Evolutionary conservation across 805 yeast genomes (phyloP).

Genomic region (Candida coquimbonensis): DNA sequence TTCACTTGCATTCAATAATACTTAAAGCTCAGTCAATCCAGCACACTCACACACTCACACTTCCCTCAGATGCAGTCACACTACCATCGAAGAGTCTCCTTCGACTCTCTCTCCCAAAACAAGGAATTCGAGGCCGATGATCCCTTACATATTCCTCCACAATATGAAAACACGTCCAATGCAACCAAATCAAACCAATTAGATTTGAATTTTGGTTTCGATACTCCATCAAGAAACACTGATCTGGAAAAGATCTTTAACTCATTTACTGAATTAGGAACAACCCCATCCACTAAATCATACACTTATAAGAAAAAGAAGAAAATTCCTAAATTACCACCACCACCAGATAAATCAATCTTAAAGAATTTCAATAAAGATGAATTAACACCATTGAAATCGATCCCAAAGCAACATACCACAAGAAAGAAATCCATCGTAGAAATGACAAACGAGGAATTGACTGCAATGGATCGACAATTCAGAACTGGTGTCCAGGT

Average conservation of each 20-base stretch:
- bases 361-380: constrained; percentile 7
- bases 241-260: constrained; percentile 15
- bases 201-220: constrained; percentile 21
- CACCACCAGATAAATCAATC: constrained; percentile 20
- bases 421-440: constrained; percentile 20
- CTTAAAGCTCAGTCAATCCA: too few species aligned
- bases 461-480: constrained; percentile 21
- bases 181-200: constrained; percentile 1
- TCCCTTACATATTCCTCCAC: constrained; percentile 22
- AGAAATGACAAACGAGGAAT: constrained; percentile 20
- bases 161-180: constrained; percentile 8
- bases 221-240: constrained; percentile 5
- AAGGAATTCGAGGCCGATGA: constrained; percentile 13
- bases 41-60: background rate
- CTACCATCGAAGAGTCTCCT: constrained; percentile 20
- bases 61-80: constrained; percentile 6
- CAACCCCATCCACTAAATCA: background rate
- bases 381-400: too few species aligned
- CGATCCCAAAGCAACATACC: too few species aligned
- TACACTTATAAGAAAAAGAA: constrained; percentile 4
- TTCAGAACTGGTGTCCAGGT: constrained; percentile 16
- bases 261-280: constrained; percentile 12
- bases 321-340: constrained; percentile 20
- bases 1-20: too few species aligned
- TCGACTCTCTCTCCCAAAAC: constrained; percentile 20